Evolutionary conservation across 805 yeast species (phyloP), one percentile per base, ranked within the genome.

Genomic region (Yamadazyma paraphyllophila): DNA sequence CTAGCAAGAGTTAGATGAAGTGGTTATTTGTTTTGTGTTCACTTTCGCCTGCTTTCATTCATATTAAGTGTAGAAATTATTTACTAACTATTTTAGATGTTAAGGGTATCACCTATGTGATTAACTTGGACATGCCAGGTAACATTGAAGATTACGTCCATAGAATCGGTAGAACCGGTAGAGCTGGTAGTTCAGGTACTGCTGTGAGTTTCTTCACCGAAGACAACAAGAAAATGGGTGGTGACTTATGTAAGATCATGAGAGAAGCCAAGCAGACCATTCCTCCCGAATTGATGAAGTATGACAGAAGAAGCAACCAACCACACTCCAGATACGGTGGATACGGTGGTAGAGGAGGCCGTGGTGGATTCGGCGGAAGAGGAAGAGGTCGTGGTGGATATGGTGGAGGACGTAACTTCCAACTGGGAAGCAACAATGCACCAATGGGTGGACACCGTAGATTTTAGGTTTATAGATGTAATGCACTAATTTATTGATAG

Each of bases 131-230:
- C 70, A 92, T 92, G 91, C 98, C 99, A 63, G 90, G 88, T 71
- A 92, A 92, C 74, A 88, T 91, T 65, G 99, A 94, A 78, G 98
- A 94, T 75, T 92, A 92, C 68, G 97, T 92, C 53, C 99, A 92
- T 71, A 83, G 99, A 76, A 94, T 92, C 64, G 99, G 99, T 71
- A 91, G 97, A 82, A 91, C 99, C 54, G 99, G 99, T 68, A 89
- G 99, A 81, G 99, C 97, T 56, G 98, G 98, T 68, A 83, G 90
- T 52, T 77, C 78, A 52, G 99, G 99, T 80, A 91, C 94, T 51
- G 97, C 99, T 45, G 81, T 90, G 55, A 88, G 98, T 7, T 82
- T 92, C 68, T 94, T 94, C 80, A 89, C 97, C 48, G 86, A 82
- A 54, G 91, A 77, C 55, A 88, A 90, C 77, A 75, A 88, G 58